phyloP scores from a whole-genome alignment of 2,329 filamentous ascomycete genomes.

The Epicoccum sorghinum region DNA sequence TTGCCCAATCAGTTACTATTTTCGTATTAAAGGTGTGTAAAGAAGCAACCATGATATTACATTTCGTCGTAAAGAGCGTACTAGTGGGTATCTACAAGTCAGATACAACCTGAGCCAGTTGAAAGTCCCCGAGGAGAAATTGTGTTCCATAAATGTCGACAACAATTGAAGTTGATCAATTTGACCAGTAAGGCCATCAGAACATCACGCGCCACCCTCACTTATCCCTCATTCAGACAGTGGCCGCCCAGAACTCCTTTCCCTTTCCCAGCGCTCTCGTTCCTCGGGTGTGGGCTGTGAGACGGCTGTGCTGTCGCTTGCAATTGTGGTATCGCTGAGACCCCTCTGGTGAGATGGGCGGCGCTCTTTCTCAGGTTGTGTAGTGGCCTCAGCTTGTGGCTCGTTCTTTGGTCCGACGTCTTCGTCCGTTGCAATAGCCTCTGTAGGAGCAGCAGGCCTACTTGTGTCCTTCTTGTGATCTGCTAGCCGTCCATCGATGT shows the following conservation, averaged over 20 bases:
- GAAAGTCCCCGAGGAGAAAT: background rate
- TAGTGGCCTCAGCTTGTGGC: background rate
- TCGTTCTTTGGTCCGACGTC: background rate
- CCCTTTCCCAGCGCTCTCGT: conserved; percentile 32
- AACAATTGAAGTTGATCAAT: background rate
- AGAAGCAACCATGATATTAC: conserved; percentile 6
- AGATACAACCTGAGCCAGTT: background rate
- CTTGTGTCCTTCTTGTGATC: conserved; percentile 9
- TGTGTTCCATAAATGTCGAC: conserved; percentile 3
- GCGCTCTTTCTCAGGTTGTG: conserved; percentile 20
- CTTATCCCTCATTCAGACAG: conserved; percentile 18
- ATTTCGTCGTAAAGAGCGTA: conserved; percentile 22
- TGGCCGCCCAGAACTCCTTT: conserved; percentile 12
- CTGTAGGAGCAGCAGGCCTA: background rate
- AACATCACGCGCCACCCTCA: background rate
- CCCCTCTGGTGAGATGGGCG: conserved; percentile 41
- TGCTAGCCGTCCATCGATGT: conserved; percentile 38
- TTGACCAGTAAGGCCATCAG: background rate
- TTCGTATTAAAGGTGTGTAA: too few relatives aligned
- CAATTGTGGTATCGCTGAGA: conserved; percentile 39
- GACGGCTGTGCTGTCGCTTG: conserved; percentile 43
- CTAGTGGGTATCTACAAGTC: conserved; percentile 25
- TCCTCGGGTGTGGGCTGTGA: conserved; percentile 45
- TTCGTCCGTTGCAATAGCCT: background rate
- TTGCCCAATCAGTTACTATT: too few relatives aligned